These are phyloP conservation scores for Beauveria sp. DNA, from an alignment of 2,329 filamentous ascomycete species.

Conservation along the genomic window DNA sequence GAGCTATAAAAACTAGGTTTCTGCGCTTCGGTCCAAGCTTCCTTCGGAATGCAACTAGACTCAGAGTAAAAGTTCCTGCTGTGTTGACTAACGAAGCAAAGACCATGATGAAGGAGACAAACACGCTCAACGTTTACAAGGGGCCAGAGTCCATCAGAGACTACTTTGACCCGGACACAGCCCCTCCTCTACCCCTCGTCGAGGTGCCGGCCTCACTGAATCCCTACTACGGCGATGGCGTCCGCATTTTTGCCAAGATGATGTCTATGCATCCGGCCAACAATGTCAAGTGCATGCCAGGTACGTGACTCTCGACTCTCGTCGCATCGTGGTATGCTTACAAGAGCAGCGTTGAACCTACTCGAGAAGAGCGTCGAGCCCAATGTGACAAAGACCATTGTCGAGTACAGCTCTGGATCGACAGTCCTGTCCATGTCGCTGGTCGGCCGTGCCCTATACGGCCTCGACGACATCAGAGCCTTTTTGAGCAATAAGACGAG, in stretches of 20 bases:
- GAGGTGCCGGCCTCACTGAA: slow-evolving; percentile 52
- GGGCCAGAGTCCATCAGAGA: slow-evolving; percentile 48
- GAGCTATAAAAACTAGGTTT: background rate
- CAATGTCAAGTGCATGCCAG: slow-evolving; percentile 57
- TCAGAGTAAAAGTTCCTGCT: background rate
- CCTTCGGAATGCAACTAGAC: background rate
- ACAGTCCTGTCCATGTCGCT: slow-evolving; percentile 55
- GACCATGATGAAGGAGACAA: slow-evolving; percentile 12
- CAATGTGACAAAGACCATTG: slow-evolving; percentile 38
- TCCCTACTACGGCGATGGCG: slow-evolving; percentile 47
- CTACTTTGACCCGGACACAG: slow-evolving; percentile 52
- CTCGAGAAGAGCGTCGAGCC: slow-evolving; percentile 33
- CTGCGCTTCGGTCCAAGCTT: background rate
- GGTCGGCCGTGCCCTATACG: slow-evolving; percentile 43
- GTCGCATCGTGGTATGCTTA: background rate
- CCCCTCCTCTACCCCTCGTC: slow-evolving; percentile 52
- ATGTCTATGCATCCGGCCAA: slow-evolving; percentile 57
- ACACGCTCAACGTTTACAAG: slow-evolving; percentile 46
- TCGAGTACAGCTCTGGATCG: slow-evolving; percentile 56
- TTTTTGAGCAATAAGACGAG: slow-evolving; percentile 54
- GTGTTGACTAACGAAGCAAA: background rate
- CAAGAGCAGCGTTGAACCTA: slow-evolving; percentile 40
- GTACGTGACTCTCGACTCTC: slow-evolving; percentile 20
- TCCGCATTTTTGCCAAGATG: slow-evolving; percentile 60
- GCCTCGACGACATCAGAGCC: slow-evolving; percentile 43